Conservation (phyloP, 2,329 filamentous ascomycete genomes). For the Xylariales sp. region DNA sequence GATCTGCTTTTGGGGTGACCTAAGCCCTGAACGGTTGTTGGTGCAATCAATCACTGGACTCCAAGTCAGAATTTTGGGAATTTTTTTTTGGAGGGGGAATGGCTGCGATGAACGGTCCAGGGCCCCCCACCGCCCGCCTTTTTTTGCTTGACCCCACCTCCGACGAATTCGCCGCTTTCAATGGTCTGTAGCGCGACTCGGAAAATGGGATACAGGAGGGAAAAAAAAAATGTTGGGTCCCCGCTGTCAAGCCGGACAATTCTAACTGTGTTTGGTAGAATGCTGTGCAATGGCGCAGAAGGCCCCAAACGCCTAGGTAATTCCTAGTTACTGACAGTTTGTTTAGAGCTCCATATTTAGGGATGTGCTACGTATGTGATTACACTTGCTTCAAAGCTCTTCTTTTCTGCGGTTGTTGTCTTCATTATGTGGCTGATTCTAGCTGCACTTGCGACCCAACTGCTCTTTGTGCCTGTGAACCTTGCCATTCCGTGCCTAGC, state of each 20-base stretch:
- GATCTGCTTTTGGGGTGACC: slow-evolving; percentile 1
- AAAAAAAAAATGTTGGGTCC: slow-evolving; percentile 6
- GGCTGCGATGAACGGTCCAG: background rate
- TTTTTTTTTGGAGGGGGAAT: slow-evolving; percentile 5
- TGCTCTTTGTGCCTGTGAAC: too few species aligned
- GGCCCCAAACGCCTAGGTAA: too few species aligned
- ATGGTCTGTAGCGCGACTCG: background rate
- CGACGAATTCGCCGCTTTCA: too few species aligned
- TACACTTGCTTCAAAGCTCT: too few species aligned
- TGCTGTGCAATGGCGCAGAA: too few species aligned
- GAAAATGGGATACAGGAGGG: background rate
- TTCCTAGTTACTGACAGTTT: too few species aligned
- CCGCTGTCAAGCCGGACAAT: background rate
- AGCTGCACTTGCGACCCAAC: too few species aligned
- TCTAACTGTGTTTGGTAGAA: slow-evolving; percentile 2
- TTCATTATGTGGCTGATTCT: too few species aligned
- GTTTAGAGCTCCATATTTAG: too few species aligned
- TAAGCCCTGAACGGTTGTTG: slow-evolving; percentile 6
- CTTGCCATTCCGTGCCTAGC: too few species aligned
- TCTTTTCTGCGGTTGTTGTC: too few species aligned
- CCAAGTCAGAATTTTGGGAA: background rate
- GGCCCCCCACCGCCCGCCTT: background rate
- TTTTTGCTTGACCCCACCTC: background rate
- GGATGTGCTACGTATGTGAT: too few species aligned
- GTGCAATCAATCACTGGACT: slow-evolving; percentile 5